Evolutionary conservation across 148 eudicot genomes (phyloP).

Genomic region (Limonium bicolor): DNA sequence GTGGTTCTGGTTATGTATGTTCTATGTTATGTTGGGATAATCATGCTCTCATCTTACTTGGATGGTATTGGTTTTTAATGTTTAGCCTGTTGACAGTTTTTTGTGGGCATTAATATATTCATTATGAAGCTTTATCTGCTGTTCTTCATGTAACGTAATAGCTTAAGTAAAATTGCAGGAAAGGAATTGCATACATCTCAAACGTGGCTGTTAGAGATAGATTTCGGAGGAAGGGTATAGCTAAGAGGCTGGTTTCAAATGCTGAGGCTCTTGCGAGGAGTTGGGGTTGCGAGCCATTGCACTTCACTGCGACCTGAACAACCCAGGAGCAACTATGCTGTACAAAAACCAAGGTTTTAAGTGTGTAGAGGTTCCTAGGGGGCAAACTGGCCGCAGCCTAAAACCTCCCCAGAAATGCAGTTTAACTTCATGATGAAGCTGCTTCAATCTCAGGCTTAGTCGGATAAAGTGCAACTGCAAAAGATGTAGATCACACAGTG

Average conservation of each 20-base stretch:
- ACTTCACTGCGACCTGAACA: slow-evolving; percentile 68
- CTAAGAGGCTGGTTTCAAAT: slow-evolving; percentile 54
- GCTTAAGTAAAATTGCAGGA: slow-evolving; percentile 25
- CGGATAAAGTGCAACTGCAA: slow-evolving; percentile 22
- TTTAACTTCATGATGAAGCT: slow-evolving; percentile 92
- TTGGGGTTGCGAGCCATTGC: slow-evolving; percentile 88
- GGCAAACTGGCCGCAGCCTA: slow-evolving; percentile 92
- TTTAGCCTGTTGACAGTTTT: too few relatives aligned
- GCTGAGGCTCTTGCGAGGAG: slow-evolving; percentile 75
- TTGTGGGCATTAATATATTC: too few relatives aligned
- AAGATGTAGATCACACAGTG: too few relatives aligned
- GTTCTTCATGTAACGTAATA: background rate
- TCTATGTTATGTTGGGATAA: too few relatives aligned
- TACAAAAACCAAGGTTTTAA: slow-evolving; percentile 57
- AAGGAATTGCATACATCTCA: slow-evolving; percentile 76
- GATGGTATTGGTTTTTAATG: too few relatives aligned
- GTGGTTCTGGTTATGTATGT: too few relatives aligned
- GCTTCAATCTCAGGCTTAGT: slow-evolving; percentile 21
- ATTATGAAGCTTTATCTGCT: too few relatives aligned
- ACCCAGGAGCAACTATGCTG: slow-evolving; percentile 55
- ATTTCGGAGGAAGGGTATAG: slow-evolving; percentile 72
- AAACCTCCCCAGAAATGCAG: slow-evolving; percentile 49
- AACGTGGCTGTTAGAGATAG: slow-evolving; percentile 89
- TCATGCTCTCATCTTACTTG: too few relatives aligned
- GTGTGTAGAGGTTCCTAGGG: slow-evolving; percentile 55